Conservation (phyloP, 169 alveolate species). For the Theileria equi region DNA sequence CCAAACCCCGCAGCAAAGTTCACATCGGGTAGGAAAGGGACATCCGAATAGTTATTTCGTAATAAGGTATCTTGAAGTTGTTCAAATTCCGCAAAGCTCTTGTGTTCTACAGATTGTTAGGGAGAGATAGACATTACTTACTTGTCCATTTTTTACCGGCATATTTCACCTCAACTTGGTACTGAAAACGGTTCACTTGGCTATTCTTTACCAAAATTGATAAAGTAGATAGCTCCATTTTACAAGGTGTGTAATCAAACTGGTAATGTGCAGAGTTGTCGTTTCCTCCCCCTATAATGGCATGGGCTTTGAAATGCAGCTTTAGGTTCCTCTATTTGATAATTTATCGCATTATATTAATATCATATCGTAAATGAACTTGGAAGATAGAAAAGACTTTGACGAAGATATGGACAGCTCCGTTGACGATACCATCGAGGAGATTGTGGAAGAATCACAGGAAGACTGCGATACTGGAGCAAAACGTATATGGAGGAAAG, state of each 20-base stretch:
- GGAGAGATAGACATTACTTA: background rate
- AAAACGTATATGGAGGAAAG: slow-evolving; percentile 52
- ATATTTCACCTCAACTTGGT: slow-evolving; percentile 16
- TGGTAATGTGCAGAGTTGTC: too few relatives aligned
- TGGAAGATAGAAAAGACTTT: background rate
- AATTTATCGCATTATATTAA: too few relatives aligned
- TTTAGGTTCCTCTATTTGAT: too few relatives aligned
- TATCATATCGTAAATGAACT: too few relatives aligned
- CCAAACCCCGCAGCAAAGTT: slow-evolving; percentile 37
- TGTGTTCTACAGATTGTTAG: slow-evolving; percentile 20
- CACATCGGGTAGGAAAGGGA: slow-evolving; percentile 56
- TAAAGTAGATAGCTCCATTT: slow-evolving; percentile 12
- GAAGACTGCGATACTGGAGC: slow-evolving; percentile 7
- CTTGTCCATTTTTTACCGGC: slow-evolving; percentile 22
- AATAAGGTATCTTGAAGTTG: slow-evolving; percentile 40
- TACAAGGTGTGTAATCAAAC: slow-evolving; percentile 1
- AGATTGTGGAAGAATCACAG: background rate
- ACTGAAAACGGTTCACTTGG: slow-evolving; percentile 14
- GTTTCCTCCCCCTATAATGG: too few relatives aligned
- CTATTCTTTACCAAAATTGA: slow-evolving; percentile 20
- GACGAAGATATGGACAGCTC: background rate
- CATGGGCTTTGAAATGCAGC: too few relatives aligned
- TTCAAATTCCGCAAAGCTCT: slow-evolving; percentile 53
- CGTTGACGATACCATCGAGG: slow-evolving; percentile 6
- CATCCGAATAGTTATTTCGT: slow-evolving; percentile 31